Evolutionary conservation across 2,329 filamentous ascomycete genomes (phyloP).

Genomic region (Xylaria hypoxylon): DNA sequence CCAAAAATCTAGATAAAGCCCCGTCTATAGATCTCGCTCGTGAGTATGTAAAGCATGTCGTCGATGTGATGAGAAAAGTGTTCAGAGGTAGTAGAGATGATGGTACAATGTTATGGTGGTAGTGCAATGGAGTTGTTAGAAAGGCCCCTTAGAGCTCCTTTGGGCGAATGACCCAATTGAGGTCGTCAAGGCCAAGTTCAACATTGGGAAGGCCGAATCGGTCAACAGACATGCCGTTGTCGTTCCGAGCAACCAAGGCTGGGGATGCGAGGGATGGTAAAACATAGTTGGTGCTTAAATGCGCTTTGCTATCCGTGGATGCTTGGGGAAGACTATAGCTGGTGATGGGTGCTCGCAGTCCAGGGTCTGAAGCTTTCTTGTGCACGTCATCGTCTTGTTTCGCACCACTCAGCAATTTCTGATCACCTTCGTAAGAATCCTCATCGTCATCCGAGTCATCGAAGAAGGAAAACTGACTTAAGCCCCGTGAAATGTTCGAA

Average conservation of each 20-base stretch:
- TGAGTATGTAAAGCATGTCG: constrained; percentile 15
- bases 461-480: constrained; percentile 58
- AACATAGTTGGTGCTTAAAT: constrained; percentile 37
- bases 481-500: constrained; percentile 52
- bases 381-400: constrained; percentile 34
- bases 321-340: constrained; percentile 62
- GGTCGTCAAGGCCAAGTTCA: constrained; percentile 52
- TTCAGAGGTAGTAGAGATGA: not conserved
- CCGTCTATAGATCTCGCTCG: constrained; percentile 24
- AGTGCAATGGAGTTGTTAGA: not conserved
- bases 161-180: constrained; percentile 61
- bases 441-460: constrained; percentile 61
- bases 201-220: constrained; percentile 49
- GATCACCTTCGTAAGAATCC: constrained; percentile 54
- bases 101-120: not conserved
- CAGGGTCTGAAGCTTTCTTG: constrained; percentile 41
- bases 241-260: constrained; percentile 48
- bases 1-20: constrained; percentile 22
- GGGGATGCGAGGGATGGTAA: constrained; percentile 46
- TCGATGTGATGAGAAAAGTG: constrained; percentile 11
- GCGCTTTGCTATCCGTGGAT: constrained; percentile 46
- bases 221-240: constrained; percentile 43
- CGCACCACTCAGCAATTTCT: constrained; percentile 46
- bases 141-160: constrained; percentile 19
- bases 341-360: constrained; percentile 47